phyloP scores from a whole-genome alignment of 176 grass and related monocot species.

The Tillandsia leiboldiana region DNA sequence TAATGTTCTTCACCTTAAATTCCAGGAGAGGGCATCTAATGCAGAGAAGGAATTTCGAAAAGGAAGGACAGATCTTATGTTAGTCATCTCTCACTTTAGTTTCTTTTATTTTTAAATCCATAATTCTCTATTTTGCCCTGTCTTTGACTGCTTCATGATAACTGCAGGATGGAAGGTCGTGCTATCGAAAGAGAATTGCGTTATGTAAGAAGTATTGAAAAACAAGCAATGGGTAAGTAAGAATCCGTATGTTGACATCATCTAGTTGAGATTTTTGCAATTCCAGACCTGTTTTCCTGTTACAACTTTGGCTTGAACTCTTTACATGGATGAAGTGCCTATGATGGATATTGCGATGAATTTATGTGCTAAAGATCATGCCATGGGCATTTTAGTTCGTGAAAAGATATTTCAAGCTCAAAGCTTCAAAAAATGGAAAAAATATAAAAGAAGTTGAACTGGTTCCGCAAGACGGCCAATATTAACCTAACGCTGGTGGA shows the following conservation, averaged over 20 bases:
- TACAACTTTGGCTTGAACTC: too few species aligned
- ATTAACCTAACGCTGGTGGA: not conserved
- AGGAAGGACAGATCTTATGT: slow-evolving; percentile 20
- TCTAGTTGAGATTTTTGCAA: too few species aligned
- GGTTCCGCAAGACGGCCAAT: not conserved
- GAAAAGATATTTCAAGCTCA: too few species aligned
- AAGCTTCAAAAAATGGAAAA: too few species aligned
- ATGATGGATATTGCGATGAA: too few species aligned
- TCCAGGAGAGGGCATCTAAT: slow-evolving; percentile 21
- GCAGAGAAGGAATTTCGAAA: slow-evolving; percentile 28
- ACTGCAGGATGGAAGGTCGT: slow-evolving; percentile 24
- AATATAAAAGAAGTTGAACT: too few species aligned
- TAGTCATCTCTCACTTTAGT: slow-evolving; percentile 6
- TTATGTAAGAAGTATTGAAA: slow-evolving; percentile 24
- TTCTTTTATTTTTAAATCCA: not conserved
- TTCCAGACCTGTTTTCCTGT: too few species aligned
- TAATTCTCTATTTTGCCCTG: not conserved
- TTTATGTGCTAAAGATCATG: too few species aligned
- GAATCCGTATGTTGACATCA: not conserved
- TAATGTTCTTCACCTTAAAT: not conserved
- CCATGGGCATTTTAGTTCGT: too few species aligned
- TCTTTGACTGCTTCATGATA: not conserved
- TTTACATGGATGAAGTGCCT: too few species aligned
- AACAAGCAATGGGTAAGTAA: slow-evolving; percentile 18
- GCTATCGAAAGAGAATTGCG: slow-evolving; percentile 22